A percentile compares a stretch with the other conserved stretches of the same genome.
Evolutionary conservation across 805 yeast species (phyloP).

Genomic region (Metschnikowia proteae): DNA sequence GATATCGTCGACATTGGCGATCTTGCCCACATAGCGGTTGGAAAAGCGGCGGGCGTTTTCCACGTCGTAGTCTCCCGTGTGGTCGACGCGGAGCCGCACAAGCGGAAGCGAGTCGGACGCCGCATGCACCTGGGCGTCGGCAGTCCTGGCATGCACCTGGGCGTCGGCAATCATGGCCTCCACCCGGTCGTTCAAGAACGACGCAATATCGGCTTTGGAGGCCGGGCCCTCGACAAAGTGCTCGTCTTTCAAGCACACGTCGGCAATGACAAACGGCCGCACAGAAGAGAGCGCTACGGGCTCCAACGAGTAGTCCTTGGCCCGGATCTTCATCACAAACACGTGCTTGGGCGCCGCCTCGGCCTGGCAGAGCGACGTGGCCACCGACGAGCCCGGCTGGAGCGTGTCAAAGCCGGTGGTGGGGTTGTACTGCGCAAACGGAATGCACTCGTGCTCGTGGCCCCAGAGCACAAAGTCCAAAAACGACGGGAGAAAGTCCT

Average conservation of each 20-base stretch:
- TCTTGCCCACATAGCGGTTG: conserved; percentile 81
- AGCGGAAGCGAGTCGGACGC: conserved; percentile 51
- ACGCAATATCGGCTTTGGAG: conserved; percentile 56
- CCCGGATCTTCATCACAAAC: conserved; percentile 64
- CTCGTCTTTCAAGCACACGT: conserved; percentile 50
- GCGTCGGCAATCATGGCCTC: conserved; percentile 65
- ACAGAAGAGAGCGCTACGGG: conserved; percentile 64
- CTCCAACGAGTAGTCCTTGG: conserved; percentile 52
- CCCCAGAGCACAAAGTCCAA: conserved; percentile 92
- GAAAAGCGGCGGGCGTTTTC: conserved; percentile 89
- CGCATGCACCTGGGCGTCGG: conserved; percentile 41
- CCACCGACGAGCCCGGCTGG: conserved; percentile 93
- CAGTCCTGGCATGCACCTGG: conserved; percentile 55
- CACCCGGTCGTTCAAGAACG: conserved; percentile 59
- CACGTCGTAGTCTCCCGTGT: conserved; percentile 85
- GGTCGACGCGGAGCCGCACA: conserved; percentile 79
- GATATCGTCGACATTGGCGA: conserved; percentile 89
- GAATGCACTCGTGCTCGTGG: conserved; percentile 93
- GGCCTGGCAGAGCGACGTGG: conserved; percentile 83
- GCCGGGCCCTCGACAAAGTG: conserved; percentile 59
- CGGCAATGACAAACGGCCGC: conserved; percentile 78
- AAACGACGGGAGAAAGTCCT: conserved; percentile 74
- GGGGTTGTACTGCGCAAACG: conserved; percentile 58
- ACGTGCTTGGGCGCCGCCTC: conserved; percentile 75
- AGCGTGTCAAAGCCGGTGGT: conserved; percentile 68